A percentile compares a stretch with the other conserved stretches of the same genome.
These are phyloP conservation scores for Houttuynia cordata DNA, from an alignment of 164 flowering plant genomes.

Conservation along the genomic window DNA sequence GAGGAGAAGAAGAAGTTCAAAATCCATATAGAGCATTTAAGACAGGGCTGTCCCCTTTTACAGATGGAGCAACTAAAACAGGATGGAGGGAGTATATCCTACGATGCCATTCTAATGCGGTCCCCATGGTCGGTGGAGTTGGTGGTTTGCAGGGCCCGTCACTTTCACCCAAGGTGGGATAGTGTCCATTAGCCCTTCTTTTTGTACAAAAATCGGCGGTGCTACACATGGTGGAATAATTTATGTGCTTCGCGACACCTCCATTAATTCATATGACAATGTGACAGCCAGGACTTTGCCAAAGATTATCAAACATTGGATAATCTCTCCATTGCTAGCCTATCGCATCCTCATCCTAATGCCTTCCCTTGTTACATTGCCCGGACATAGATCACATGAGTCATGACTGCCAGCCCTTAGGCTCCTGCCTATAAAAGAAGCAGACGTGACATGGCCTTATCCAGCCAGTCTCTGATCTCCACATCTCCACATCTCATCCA, in stretches of 20 bases:
- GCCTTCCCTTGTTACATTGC: background rate
- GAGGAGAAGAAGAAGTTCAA: too few relatives aligned
- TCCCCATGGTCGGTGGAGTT: background rate
- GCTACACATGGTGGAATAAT: conserved; percentile 5
- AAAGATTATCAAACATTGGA: background rate
- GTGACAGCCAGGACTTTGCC: background rate
- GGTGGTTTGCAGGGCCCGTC: background rate
- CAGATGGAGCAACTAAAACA: too few relatives aligned
- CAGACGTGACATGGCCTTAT: too few relatives aligned
- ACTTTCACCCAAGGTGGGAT: background rate
- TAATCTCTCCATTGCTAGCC: too few relatives aligned
- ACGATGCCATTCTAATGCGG: background rate
- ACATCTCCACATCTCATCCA: too few relatives aligned
- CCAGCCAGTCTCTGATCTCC: background rate
- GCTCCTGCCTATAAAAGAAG: too few relatives aligned
- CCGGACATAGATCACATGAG: too few relatives aligned
- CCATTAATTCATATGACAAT: conserved; percentile 4
- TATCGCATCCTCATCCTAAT: background rate
- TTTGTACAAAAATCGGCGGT: background rate
- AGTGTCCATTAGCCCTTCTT: background rate
- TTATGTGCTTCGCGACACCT: conserved; percentile 7
- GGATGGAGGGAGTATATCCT: too few relatives aligned
- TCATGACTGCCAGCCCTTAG: too few relatives aligned
- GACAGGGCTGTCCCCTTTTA: too few relatives aligned
- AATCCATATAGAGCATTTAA: too few relatives aligned